phyloP scores from a whole-genome alignment of 331 rosid genomes.

The Quercus lobata region DNA sequence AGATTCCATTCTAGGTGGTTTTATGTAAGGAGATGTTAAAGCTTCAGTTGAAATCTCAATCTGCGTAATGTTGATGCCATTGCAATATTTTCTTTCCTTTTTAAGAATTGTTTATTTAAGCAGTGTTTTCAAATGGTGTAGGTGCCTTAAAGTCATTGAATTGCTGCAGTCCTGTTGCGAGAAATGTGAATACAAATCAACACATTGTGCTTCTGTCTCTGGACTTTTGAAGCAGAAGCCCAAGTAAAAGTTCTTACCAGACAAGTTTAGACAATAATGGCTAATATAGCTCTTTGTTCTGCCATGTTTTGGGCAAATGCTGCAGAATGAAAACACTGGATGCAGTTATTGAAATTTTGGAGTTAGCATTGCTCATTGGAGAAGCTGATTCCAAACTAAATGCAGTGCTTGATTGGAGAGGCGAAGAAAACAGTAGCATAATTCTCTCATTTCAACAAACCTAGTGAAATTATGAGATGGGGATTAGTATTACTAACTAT shows the following conservation, averaged over 20 bases:
- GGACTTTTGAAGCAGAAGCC: conserved; percentile 70
- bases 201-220: conserved; percentile 89
- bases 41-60: not conserved
- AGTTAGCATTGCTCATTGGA: not conserved
- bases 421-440: not conserved
- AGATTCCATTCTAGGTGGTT: not conserved
- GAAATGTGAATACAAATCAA: conserved; percentile 64
- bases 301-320: not conserved
- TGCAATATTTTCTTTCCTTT: no score
- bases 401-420: not conserved
- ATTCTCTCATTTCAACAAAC: not conserved
- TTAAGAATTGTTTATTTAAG: not conserved
- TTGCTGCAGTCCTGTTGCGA: conserved; percentile 72
- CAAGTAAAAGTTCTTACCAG: conserved; percentile 20
- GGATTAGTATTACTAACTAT: not conserved
- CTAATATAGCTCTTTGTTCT: not conserved
- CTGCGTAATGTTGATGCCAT: not conserved
- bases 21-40: not conserved
- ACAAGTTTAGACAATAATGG: not conserved
- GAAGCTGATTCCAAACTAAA: not conserved
- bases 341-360: not conserved
- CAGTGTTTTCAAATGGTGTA: conserved; percentile 15
- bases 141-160: conserved; percentile 70
- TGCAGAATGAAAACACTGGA: not conserved
- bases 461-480: not conserved